Percentiles rank a stretch among this genome's conserved stretches.
phyloP scores from a whole-genome alignment of 2,329 filamentous ascomycete species.

The Xylaria sp. region DNA sequence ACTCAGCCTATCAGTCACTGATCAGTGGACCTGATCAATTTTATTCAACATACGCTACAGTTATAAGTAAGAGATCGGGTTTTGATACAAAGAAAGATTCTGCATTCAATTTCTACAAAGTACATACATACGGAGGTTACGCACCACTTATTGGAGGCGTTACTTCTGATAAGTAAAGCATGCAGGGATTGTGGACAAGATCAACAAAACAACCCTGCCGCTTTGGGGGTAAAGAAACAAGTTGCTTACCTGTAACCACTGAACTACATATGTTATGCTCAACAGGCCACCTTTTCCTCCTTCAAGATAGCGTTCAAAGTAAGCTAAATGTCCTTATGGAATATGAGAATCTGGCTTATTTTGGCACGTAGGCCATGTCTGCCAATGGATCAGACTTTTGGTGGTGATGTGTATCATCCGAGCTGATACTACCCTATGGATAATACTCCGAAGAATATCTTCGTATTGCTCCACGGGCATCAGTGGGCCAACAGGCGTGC shows the following conservation, averaged over 20 bases:
- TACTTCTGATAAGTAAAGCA: conserved; percentile 15
- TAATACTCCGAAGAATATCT: conserved; percentile 10
- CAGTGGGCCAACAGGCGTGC: conserved; percentile 15
- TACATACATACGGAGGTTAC: background rate
- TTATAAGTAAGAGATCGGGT: conserved; percentile 9
- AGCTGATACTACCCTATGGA: conserved; percentile 22
- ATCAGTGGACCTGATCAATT: conserved; percentile 12
- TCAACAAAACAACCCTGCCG: conserved; percentile 10
- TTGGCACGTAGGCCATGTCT: background rate
- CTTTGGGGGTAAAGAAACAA: background rate
- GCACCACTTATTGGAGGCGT: conserved; percentile 13
- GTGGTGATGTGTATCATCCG: conserved; percentile 16
- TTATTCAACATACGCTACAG: background rate
- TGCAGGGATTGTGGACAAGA: conserved; percentile 13
- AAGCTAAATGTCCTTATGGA: background rate
- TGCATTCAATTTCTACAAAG: conserved; percentile 1
- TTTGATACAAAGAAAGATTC: conserved; percentile 3
- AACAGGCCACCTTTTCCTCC: background rate
- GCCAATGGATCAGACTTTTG: background rate
- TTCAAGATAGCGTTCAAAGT: background rate
- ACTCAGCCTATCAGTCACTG: background rate
- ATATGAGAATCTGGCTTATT: background rate
- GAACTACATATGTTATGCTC: background rate
- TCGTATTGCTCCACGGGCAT: conserved; percentile 30
- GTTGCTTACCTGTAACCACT: background rate